phyloP scores from a whole-genome alignment of 129 eudicot species.

The Gnaphalium uliginosum region DNA sequence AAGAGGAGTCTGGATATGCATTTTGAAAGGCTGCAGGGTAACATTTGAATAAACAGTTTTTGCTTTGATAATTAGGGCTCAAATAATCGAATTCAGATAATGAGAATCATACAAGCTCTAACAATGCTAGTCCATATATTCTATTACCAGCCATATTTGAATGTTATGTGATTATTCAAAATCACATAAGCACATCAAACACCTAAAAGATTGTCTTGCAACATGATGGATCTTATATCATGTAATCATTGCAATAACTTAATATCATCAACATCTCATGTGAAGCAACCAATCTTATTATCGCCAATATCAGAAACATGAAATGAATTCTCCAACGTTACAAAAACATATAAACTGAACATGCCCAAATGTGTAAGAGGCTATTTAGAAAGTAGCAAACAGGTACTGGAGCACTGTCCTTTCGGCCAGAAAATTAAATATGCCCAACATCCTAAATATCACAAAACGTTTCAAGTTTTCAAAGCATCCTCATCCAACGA shows the following conservation, averaged over 20 bases:
- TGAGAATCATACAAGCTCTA: not conserved
- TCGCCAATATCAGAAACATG: constrained; percentile 30
- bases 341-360: constrained; percentile 23
- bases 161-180: no score
- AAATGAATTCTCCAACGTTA: constrained; percentile 33
- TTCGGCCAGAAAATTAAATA: constrained; percentile 19
- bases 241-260: not conserved
- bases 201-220: not conserved
- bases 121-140: not conserved
- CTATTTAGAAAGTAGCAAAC: constrained; percentile 26
- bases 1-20: not conserved
- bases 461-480: constrained; percentile 2
- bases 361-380: constrained; percentile 15
- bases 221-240: not conserved
- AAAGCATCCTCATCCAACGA: constrained; percentile 41
- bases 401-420: constrained; percentile 21
- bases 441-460: constrained; percentile 23
- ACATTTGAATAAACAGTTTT: no score
- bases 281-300: constrained; percentile 31
- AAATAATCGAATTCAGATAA: not conserved
- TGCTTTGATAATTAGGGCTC: not conserved
- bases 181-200: not conserved
- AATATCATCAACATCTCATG: not conserved
- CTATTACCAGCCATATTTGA: no score
- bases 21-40: not conserved